phyloP scores from a whole-genome alignment of 805 yeast species.

The Wickerhamomyces chaumierensis region DNA sequence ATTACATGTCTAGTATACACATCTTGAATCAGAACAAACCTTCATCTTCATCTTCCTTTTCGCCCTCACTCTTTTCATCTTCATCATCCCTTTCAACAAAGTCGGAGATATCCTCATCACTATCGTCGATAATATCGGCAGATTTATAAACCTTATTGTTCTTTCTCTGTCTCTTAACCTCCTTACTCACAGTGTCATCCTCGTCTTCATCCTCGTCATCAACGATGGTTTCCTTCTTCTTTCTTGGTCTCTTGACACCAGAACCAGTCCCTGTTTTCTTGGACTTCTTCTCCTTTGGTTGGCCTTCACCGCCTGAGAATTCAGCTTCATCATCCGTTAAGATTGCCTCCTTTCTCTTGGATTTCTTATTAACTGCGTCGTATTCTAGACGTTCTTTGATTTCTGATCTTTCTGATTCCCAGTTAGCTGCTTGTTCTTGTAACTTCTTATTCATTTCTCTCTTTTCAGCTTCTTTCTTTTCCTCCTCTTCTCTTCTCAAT shows the following conservation, averaged over 20 bases:
- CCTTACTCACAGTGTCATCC: slow-evolving; percentile 19
- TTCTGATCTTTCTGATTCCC: slow-evolving; percentile 41
- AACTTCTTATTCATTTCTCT: slow-evolving; percentile 35
- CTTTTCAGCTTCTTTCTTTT: slow-evolving; percentile 27
- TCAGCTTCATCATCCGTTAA: slow-evolving; percentile 40
- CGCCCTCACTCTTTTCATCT: slow-evolving; percentile 13
- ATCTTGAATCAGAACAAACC: slow-evolving; percentile 6
- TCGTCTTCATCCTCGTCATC: slow-evolving; percentile 15
- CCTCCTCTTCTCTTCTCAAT: slow-evolving; percentile 35
- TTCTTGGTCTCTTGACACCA: slow-evolving; percentile 11
- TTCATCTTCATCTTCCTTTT: slow-evolving; percentile 7
- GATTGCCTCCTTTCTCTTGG: slow-evolving; percentile 28
- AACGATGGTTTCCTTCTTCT: slow-evolving; percentile 21
- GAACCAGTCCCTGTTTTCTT: not conserved
- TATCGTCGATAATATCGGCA: slow-evolving; percentile 29
- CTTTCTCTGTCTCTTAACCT: slow-evolving; percentile 17
- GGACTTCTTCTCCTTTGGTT: slow-evolving; percentile 7
- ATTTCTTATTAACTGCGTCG: slow-evolving; percentile 23
- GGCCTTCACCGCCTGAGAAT: slow-evolving; percentile 21
- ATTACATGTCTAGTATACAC: no score
- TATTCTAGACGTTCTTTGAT: slow-evolving; percentile 24
- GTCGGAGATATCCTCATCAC: slow-evolving; percentile 28
- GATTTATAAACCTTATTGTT: slow-evolving; percentile 22
- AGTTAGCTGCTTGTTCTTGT: slow-evolving; percentile 46
- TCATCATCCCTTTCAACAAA: slow-evolving; percentile 8